Percentiles rank a stretch among this genome's conserved stretches.
These are phyloP conservation scores for Kodamaea leandrae DNA, from an alignment of 805 yeast species.

Conservation along the genomic window DNA sequence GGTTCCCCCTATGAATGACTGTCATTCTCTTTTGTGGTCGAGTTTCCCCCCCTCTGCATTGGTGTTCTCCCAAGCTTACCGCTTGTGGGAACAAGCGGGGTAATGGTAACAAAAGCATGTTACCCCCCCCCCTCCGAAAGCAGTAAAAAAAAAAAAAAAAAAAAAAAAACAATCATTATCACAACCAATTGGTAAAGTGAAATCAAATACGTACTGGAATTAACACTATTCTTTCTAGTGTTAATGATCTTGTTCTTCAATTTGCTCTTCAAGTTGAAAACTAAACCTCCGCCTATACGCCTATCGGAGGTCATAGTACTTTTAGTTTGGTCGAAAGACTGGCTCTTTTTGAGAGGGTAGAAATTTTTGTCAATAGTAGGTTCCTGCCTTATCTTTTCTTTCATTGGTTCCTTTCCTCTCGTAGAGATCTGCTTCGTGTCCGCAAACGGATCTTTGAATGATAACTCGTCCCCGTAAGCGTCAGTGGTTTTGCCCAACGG, in stretches of 20 bases:
- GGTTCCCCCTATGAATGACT: neutral
- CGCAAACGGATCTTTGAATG: slow-evolving; percentile 20
- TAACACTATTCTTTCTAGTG: slow-evolving; percentile 15
- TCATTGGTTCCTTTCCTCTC: neutral
- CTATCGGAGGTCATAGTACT: slow-evolving; percentile 32
- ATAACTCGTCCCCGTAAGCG: slow-evolving; percentile 10
- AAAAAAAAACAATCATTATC: slow-evolving; percentile 9
- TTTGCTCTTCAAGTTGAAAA: slow-evolving; percentile 13
- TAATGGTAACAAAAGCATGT: slow-evolving; percentile 1
- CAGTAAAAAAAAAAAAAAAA: too few relatives aligned
- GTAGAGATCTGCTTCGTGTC: neutral
- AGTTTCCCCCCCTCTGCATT: neutral
- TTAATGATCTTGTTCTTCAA: slow-evolving; percentile 10
- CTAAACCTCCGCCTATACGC: slow-evolving; percentile 13
- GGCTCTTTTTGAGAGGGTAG: slow-evolving; percentile 16
- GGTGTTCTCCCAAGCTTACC: neutral
- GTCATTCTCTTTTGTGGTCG: neutral
- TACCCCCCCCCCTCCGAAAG: neutral
- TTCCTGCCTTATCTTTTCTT: slow-evolving; percentile 1
- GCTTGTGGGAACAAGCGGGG: slow-evolving; percentile 8
- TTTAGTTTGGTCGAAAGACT: slow-evolving; percentile 38
- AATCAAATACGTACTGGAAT: slow-evolving; percentile 31
- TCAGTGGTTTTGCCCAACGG: slow-evolving; percentile 3
- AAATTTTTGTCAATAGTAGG: neutral
- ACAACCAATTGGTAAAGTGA: neutral